Evolutionary conservation across 345 rosid genomes (phyloP), one percentile per base, ranked within the genome.

Genomic region (Populus pruinosa): DNA sequence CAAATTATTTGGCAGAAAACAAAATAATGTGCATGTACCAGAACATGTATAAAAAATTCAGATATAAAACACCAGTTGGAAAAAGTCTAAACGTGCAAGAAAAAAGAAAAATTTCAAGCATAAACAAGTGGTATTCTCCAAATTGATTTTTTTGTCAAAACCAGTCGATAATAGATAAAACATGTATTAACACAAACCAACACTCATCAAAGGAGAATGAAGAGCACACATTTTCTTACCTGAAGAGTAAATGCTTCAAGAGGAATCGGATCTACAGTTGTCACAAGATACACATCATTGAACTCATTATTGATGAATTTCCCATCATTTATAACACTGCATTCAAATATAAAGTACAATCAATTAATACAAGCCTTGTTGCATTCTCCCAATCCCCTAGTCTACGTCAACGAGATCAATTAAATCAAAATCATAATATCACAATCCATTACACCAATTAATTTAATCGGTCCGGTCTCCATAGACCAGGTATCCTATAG

Each of bases 231-330:
- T 47, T 47, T 56, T 86, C 88, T 88, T 84, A 95, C 98, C 96
- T 93, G 99, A 85, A 95, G 95, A 16, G 87, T 89, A 76, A 95
- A 95, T 70, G 97, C 99, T 79, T 91, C 94, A 63, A 91, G 77
- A 80, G 99, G 99, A 82, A 93, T 91, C 78, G 96, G 98, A 86
- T 93, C 82, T 66, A 86, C 75, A 69, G 90, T 82, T 35, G 99
- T 95, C 61, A 93, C 93, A 69, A 95, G 89, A 79, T 93, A 95
- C 67, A 95, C 98, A 82, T 95, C 99, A 71, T 84, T 88, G 76
- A 80, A 91, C 84, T 95, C 99, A 77, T 95, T 95, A 74, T 95
- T 95, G 86, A 93, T 89, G 87, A 79, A 95, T 11, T 84, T 91
- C 0, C 98, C 99, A 86, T 84, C 88, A 88, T 95, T 91, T 83